Conservation (phyloP, 108 stramenopile species). For the Aurantiochytrium sp. region DNA sequence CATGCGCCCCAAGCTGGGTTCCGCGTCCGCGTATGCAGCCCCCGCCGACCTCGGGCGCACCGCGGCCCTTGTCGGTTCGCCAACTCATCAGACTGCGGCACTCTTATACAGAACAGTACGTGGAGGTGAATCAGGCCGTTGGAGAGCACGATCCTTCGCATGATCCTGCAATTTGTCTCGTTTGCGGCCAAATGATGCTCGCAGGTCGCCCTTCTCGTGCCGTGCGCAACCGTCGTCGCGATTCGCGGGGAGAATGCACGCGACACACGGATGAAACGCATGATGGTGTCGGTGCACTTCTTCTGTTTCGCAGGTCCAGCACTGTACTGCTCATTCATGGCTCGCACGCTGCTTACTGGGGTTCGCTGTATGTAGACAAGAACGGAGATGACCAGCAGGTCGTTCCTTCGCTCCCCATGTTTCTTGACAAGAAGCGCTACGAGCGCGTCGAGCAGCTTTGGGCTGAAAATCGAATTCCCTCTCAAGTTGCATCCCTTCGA, state of each 20-base stretch:
- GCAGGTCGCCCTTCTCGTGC: slow-evolving; percentile 58
- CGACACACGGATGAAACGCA: slow-evolving; percentile 67
- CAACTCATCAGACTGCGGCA: slow-evolving; percentile 63
- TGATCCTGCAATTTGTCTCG: slow-evolving; percentile 77
- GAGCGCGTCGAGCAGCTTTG: slow-evolving; percentile 65
- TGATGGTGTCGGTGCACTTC: slow-evolving; percentile 78
- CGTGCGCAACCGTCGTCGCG: slow-evolving; percentile 19
- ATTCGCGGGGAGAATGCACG: slow-evolving; percentile 71
- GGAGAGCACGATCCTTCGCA: slow-evolving; percentile 60
- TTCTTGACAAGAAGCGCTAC: slow-evolving; percentile 66
- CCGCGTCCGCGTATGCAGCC: not conserved
- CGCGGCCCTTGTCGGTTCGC: not conserved
- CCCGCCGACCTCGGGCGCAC: not conserved
- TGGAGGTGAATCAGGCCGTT: slow-evolving; percentile 46
- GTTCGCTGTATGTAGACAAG: slow-evolving; percentile 79
- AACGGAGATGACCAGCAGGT: slow-evolving; percentile 86
- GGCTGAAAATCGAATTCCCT: not conserved
- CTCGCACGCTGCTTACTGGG: slow-evolving; percentile 79
- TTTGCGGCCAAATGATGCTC: slow-evolving; percentile 73
- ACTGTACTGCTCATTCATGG: slow-evolving; percentile 77
- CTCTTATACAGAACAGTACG: slow-evolving; percentile 77
- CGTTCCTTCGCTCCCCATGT: slow-evolving; percentile 71
- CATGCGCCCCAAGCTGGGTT: not conserved
- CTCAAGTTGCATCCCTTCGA: slow-evolving; percentile 7
- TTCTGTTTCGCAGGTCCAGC: slow-evolving; percentile 50